phyloP scores from a whole-genome alignment of 768 basidiomycete species.

The Pleurotus citrinopileatus region DNA sequence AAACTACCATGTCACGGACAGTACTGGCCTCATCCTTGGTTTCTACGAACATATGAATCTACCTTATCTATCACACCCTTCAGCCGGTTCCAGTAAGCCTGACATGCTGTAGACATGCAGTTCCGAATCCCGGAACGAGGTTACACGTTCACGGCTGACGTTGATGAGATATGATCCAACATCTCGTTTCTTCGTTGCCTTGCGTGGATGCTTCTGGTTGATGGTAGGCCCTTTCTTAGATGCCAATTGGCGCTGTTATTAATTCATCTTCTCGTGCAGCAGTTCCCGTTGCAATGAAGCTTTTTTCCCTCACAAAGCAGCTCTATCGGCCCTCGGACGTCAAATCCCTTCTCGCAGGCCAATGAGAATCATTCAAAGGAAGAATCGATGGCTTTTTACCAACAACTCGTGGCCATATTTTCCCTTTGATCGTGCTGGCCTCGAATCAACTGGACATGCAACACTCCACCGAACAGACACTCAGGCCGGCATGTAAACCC shows the following conservation, averaged over 20 bases:
- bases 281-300: not conserved
- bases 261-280: not conserved
- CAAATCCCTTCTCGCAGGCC: constrained; percentile 7
- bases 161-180: constrained; percentile 38
- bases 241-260: constrained; percentile 8
- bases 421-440: constrained; percentile 65
- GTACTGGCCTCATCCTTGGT: constrained; percentile 4
- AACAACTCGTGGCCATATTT: constrained; percentile 53
- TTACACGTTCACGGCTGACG: constrained; percentile 52
- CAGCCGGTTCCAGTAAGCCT: constrained; percentile 52
- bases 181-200: constrained; percentile 54
- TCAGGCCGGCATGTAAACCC: constrained; percentile 52
- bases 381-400: constrained; percentile 25
- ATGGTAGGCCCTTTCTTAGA: constrained; percentile 7
- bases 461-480: constrained; percentile 70
- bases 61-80: constrained; percentile 56
- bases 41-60: constrained; percentile 21
- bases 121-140: constrained; percentile 64
- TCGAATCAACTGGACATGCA: constrained; percentile 51
- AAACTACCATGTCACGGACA: not conserved
- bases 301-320: constrained; percentile 8
- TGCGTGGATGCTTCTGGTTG: constrained; percentile 35
- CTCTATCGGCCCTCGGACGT: constrained; percentile 11
- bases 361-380: not conserved
- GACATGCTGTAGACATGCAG: constrained; percentile 68